Base-by-base conservation (phyloP, 345 rosid species). In the Eucalyptus cloeziana region DNA sequence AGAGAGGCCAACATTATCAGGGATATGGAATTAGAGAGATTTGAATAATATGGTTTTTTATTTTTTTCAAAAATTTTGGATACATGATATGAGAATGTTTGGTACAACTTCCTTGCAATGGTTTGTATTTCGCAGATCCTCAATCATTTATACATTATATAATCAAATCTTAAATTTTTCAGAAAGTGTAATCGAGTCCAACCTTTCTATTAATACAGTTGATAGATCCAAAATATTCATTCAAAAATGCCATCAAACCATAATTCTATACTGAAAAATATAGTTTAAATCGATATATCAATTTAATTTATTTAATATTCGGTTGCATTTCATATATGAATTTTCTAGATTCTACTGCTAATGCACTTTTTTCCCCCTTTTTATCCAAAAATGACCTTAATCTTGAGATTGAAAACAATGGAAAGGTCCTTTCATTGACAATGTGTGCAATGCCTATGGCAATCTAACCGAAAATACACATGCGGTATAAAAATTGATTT, bases 91-190 rank as follows among this genome's bases (percentile, higher is more conserved):
- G 37, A 14, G 76, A 64, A 15, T n/a, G 10, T 64, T 64, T n/a
- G 40, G 21, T 64, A 64, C 31, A 14, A 64, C 37, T 64, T 67
- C 33, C 62, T 56, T 56, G 3, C 62, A 1, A 56, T 24, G 30
- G 62, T 56, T 56, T 25, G 6, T 22, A 24, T 56, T 56, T 56
- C 0, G 1, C 13, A 56, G 0, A 71, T 33, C 45, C 81, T 4
- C 22, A 71, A 8, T 11, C 81, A 71, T 17, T 71, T 37, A 0
- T 71, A 19, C 13, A 8, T 17, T 7, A 69, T 9, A 22, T 10
- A 71, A 33, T 33, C 7, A 71, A 71, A 71, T 17, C 45, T 33
- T 2, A 19, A 33, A 33, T 69, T 2, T 33, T 10, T 69, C 5
- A 17, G 1, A 67, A 67, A 67, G 1, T 37, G 6, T 71, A 71